phyloP scores from a whole-genome alignment of 768 basidiomycete genomes.

The Chalciporus chontae region DNA sequence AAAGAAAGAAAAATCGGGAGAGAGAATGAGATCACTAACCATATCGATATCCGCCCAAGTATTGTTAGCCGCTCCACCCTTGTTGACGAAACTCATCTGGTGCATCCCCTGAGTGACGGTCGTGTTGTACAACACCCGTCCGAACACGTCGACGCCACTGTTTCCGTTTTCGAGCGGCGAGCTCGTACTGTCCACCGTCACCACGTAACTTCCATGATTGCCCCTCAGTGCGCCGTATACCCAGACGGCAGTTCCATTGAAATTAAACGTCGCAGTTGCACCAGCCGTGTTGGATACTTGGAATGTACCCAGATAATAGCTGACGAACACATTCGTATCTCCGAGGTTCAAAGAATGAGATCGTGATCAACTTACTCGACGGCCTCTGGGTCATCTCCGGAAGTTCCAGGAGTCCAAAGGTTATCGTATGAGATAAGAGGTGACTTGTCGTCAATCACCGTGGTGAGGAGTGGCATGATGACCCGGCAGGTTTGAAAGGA shows the following conservation, averaged over 20 bases:
- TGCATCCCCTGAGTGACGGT: slow-evolving; percentile 35
- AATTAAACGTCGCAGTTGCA: slow-evolving; percentile 40
- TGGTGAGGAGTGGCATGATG: slow-evolving; percentile 23
- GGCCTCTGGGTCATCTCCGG: slow-evolving; percentile 12
- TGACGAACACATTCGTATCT: slow-evolving; percentile 4
- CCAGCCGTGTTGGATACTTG: slow-evolving; percentile 30
- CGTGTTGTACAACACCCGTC: slow-evolving; percentile 36
- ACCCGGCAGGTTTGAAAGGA: no score
- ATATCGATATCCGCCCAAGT: slow-evolving; percentile 45
- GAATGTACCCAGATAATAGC: slow-evolving; percentile 39
- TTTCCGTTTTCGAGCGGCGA: slow-evolving; percentile 31
- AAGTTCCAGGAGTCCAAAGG: slow-evolving; percentile 23
- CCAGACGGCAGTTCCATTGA: slow-evolving; percentile 47
- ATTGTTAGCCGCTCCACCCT: slow-evolving; percentile 35
- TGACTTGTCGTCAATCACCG: slow-evolving; percentile 28
- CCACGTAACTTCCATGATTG: slow-evolving; percentile 45
- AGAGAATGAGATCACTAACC: slow-evolving; percentile 16
- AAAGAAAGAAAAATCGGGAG: no score
- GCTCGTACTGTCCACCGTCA: slow-evolving; percentile 36
- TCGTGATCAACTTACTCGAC: slow-evolving; percentile 10
- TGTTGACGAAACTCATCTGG: slow-evolving; percentile 30
- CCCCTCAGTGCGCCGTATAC: slow-evolving; percentile 47
- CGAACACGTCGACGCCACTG: slow-evolving; percentile 29
- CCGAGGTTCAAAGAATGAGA: neutral
- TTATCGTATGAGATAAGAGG: slow-evolving; percentile 26